A percentile compares a stretch with the other conserved stretches of the same genome.
These are phyloP conservation scores for Xylaria sp. DNA, from an alignment of 2,329 filamentous ascomycete species.

Conservation along the genomic window DNA sequence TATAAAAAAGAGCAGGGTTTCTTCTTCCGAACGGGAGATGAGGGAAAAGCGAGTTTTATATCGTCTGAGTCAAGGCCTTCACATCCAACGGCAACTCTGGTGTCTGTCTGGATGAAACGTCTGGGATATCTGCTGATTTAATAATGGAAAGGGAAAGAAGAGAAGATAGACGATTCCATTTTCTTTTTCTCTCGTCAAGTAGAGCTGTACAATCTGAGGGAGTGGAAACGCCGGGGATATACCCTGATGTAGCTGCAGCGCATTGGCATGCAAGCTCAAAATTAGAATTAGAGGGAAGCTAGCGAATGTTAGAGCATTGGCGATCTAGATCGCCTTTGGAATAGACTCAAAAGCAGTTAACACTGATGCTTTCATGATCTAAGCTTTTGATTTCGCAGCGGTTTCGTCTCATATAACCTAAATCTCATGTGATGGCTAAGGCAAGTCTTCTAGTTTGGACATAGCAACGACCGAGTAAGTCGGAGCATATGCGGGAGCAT, in stretches of 20 bases:
- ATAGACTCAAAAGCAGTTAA: conserved; percentile 13
- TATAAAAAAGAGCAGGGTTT: conserved; percentile 9
- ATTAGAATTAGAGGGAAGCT: background rate
- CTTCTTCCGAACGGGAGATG: background rate
- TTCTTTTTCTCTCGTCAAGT: conserved; percentile 3
- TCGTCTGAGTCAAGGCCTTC: background rate
- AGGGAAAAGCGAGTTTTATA: conserved; percentile 9
- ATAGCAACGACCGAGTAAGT: background rate
- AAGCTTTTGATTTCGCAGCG: no score
- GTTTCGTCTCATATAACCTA: background rate
- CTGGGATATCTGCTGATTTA: background rate
- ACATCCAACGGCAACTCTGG: background rate
- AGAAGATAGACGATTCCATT: background rate
- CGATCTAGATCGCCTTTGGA: background rate
- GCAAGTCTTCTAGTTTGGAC: background rate
- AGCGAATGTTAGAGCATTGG: background rate
- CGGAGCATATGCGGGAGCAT: no score
- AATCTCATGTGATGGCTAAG: background rate
- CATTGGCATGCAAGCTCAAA: conserved; percentile 27
- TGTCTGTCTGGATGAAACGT: conserved; percentile 8
- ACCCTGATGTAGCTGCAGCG: conserved; percentile 40
- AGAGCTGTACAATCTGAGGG: conserved; percentile 22
- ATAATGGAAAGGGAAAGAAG: conserved; percentile 4
- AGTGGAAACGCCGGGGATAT: conserved; percentile 36
- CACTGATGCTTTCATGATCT: background rate